These are phyloP conservation scores for Solanum chacoense DNA, from an alignment of 305 asterid species.

Conservation along the genomic window DNA sequence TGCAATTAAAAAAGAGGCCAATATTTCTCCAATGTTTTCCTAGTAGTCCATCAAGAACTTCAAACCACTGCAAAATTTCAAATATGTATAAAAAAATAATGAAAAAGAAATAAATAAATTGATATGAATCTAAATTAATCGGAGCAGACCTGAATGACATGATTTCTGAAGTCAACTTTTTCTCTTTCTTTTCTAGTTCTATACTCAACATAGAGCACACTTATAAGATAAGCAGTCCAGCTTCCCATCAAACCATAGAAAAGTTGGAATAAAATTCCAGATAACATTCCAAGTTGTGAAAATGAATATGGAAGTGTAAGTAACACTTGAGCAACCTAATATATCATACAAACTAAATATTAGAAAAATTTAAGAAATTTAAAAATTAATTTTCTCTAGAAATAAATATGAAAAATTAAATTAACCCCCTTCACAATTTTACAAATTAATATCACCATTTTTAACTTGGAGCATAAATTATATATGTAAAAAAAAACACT, in stretches of 20 bases:
- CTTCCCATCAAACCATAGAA: constrained; percentile 80
- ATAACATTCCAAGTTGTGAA: constrained; percentile 75
- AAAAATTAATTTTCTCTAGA: background rate
- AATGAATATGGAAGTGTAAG: constrained; percentile 78
- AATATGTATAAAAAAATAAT: background rate
- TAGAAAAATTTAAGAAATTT: background rate
- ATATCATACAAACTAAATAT: background rate
- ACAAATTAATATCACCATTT: background rate
- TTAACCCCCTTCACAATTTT: background rate
- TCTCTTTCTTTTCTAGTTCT: constrained; percentile 84
- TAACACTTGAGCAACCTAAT: constrained; percentile 85
- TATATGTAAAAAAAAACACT: background rate
- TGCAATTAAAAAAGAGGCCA: constrained; percentile 24
- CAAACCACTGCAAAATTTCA: constrained; percentile 24
- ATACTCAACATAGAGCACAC: constrained; percentile 71
- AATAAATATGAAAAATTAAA: background rate
- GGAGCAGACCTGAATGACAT: constrained; percentile 59
- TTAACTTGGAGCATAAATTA: background rate
- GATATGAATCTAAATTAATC: background rate
- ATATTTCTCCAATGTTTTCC: constrained; percentile 27
- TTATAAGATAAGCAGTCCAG: constrained; percentile 78
- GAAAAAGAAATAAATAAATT: background rate
- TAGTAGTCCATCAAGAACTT: constrained; percentile 27
- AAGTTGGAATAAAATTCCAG: constrained; percentile 64
- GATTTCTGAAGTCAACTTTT: constrained; percentile 73